Conservation (phyloP, 805 yeast species). For the Myxozyma udenii region DNA sequence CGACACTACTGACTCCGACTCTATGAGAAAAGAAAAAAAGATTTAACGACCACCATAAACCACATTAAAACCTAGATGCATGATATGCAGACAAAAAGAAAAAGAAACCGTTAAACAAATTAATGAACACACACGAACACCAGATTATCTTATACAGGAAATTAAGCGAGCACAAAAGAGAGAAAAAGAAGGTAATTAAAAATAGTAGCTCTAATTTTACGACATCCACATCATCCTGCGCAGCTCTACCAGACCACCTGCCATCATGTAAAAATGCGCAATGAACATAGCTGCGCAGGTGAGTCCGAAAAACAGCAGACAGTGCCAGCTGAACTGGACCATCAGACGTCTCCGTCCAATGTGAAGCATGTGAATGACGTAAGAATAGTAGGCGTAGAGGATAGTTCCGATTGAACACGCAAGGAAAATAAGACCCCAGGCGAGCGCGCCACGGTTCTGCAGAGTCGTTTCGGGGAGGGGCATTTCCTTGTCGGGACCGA, state of each 20-base stretch:
- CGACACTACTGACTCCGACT: too few species aligned
- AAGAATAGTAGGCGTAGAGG: slow-evolving; percentile 17
- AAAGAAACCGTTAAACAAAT: too few species aligned
- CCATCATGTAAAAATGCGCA: slow-evolving; percentile 26
- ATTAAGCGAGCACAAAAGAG: too few species aligned
- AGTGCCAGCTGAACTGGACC: slow-evolving; percentile 25
- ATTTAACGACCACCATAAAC: too few species aligned
- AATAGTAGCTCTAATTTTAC: too few species aligned
- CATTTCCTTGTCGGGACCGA: slow-evolving; percentile 14
- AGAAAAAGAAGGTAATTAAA: not conserved
- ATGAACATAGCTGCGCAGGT: slow-evolving; percentile 16
- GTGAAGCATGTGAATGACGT: slow-evolving; percentile 17
- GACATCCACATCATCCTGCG: slow-evolving; percentile 2
- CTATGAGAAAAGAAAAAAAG: too few species aligned
- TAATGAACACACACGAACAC: too few species aligned
- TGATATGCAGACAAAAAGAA: too few species aligned
- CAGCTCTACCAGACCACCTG: slow-evolving; percentile 19
- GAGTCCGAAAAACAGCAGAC: slow-evolving; percentile 13
- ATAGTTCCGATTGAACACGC: slow-evolving; percentile 16
- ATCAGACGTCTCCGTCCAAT: slow-evolving; percentile 21
- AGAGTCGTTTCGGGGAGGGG: slow-evolving; percentile 13
- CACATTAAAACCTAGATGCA: too few species aligned
- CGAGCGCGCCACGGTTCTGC: slow-evolving; percentile 25
- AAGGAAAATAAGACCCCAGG: slow-evolving; percentile 24
- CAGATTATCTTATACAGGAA: too few species aligned